A percentile compares a stretch with the other conserved stretches of the same genome.
Conservation (phyloP, 192 early-diverging fungal species). For the Polychytrium aggregatum region DNA sequence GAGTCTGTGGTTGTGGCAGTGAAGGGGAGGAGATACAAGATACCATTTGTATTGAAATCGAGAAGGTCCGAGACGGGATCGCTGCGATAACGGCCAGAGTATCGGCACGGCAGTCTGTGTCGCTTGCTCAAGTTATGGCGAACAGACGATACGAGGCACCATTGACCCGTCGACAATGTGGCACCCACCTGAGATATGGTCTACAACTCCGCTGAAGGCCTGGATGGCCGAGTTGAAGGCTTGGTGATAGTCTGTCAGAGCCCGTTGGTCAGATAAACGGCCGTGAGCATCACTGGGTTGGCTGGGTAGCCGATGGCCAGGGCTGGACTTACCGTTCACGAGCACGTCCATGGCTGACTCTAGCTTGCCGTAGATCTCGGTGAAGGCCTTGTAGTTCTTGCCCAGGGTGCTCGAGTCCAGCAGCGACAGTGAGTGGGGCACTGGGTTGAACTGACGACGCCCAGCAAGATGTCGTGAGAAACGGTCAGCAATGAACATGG, state of each 20-base stretch:
- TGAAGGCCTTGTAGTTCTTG: conserved; percentile 33
- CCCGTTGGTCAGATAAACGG: too few species aligned
- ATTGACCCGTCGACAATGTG: too few species aligned
- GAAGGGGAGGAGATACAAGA: background rate
- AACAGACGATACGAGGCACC: too few species aligned
- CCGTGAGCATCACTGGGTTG: too few species aligned
- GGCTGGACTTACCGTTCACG: conserved; percentile 29
- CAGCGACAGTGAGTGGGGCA: conserved; percentile 38
- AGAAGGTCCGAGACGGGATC: background rate
- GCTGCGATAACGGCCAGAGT: background rate
- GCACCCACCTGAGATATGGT: conserved; percentile 38
- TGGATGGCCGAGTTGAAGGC: conserved; percentile 48
- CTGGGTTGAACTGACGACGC: conserved; percentile 53
- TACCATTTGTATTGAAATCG: too few species aligned
- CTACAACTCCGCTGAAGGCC: conserved; percentile 43
- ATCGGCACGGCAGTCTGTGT: too few species aligned
- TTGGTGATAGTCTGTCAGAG: conserved; percentile 43
- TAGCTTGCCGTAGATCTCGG: conserved; percentile 23
- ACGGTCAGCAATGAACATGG: background rate
- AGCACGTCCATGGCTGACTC: conserved; percentile 46
- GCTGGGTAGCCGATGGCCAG: too few species aligned
- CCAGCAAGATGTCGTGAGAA: conserved; percentile 2
- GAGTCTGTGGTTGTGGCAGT: conserved; percentile 16
- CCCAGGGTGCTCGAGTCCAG: conserved; percentile 41
- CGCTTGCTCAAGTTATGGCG: too few species aligned